A percentile compares a stretch with the other conserved stretches of the same genome.
Conservation (phyloP, 345 rosid genomes). For the Lumnitzera littorea region DNA sequence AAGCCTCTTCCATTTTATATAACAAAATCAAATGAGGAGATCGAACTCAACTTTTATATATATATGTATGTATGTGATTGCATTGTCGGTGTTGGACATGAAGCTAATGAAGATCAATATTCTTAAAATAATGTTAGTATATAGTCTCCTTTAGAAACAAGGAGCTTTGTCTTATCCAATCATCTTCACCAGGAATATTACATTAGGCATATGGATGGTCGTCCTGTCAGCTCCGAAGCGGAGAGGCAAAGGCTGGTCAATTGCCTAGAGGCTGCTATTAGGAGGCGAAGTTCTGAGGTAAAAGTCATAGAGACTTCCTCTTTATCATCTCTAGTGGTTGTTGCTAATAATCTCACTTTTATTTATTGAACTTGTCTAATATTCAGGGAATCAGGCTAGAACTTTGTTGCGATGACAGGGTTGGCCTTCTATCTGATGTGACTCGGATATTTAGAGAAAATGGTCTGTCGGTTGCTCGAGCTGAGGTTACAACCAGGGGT, state of each 20-base stretch:
- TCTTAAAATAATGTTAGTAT: too few species aligned
- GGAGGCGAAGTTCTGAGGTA: constrained; percentile 69
- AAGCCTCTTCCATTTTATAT: background rate
- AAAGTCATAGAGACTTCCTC: background rate
- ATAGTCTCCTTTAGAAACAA: too few species aligned
- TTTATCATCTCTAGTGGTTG: background rate
- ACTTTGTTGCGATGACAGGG: constrained; percentile 68
- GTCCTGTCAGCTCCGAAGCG: constrained; percentile 85
- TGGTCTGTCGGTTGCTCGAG: constrained; percentile 72
- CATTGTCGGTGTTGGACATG: too few species aligned
- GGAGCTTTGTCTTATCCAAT: background rate
- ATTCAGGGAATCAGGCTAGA: constrained; percentile 78
- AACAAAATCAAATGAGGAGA: too few species aligned
- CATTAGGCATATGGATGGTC: constrained; percentile 82
- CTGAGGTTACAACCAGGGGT: constrained; percentile 83
- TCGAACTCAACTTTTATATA: too few species aligned
- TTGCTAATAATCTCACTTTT: background rate
- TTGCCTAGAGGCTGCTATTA: constrained; percentile 94
- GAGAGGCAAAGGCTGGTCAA: constrained; percentile 88
- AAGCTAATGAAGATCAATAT: too few species aligned
- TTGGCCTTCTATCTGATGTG: constrained; percentile 81
- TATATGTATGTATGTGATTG: too few species aligned
- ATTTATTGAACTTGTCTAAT: background rate
- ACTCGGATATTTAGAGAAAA: constrained; percentile 94
- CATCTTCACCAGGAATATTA: constrained; percentile 59